phyloP scores from a whole-genome alignment of 257 asterid species.

The Solanum ossicruentum region DNA sequence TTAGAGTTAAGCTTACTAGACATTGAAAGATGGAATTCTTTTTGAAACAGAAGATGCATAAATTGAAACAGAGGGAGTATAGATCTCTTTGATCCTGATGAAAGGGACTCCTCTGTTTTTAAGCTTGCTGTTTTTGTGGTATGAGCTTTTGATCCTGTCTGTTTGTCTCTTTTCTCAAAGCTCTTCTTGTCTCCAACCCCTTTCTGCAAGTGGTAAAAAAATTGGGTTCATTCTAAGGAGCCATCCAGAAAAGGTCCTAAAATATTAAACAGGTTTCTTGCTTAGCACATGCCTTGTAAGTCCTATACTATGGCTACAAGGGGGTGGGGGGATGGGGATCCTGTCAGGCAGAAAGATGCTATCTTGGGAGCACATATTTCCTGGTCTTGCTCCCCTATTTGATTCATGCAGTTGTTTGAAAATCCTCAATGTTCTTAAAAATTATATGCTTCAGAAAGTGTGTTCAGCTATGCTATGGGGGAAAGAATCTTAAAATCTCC shows the following conservation, averaged over 20 bases:
- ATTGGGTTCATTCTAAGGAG: background rate
- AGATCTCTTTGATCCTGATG: background rate
- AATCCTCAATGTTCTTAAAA: background rate
- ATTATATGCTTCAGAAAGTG: background rate
- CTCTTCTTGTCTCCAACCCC: background rate
- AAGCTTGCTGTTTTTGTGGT: background rate
- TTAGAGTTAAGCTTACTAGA: background rate
- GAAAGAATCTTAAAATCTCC: background rate
- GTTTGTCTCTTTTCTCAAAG: background rate
- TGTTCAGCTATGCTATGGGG: background rate
- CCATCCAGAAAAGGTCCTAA: background rate
- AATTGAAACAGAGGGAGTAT: background rate
- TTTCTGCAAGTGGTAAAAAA: background rate
- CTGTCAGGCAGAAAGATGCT: background rate
- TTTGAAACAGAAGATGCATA: background rate
- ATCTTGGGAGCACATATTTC: background rate
- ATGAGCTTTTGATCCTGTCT: background rate
- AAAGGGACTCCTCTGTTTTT: background rate
- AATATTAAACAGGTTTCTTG: background rate
- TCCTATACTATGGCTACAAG: background rate
- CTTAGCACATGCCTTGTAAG: background rate
- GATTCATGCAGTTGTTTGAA: background rate
- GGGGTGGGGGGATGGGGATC: background rate
- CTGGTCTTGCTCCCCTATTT: background rate
- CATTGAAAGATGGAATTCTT: background rate